Conservation (phyloP, 768 basidiomycete genomes). For the Coprinopsis sp. region DNA sequence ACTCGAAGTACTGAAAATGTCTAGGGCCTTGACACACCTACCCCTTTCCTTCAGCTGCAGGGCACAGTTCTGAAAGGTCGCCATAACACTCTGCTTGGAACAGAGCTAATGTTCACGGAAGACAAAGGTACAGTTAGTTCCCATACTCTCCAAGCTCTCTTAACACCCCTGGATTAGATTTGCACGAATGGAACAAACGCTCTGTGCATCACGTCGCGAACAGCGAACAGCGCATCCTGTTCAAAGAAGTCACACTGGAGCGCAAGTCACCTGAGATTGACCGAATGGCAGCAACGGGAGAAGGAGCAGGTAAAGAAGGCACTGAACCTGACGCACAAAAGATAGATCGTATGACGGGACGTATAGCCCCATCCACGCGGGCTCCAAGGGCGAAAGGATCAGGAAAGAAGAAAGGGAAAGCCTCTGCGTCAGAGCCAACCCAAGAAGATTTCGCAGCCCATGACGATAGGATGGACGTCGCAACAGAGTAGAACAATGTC, state of each 20-base stretch:
- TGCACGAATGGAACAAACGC: constrained; percentile 44
- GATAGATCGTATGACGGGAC: constrained; percentile 11
- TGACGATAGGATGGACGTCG: too few relatives aligned
- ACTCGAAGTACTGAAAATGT: background rate
- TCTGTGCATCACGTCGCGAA: constrained; percentile 52
- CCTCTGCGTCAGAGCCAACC: background rate
- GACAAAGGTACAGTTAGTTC: constrained; percentile 42
- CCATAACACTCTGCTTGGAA: constrained; percentile 65
- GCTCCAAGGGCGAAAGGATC: constrained; percentile 3
- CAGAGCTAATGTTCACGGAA: constrained; percentile 73
- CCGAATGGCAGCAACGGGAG: background rate
- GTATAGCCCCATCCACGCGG: constrained; percentile 1
- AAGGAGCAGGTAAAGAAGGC: background rate
- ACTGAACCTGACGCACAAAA: constrained; percentile 2
- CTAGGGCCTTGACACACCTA: constrained; percentile 76
- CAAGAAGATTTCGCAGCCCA: too few relatives aligned
- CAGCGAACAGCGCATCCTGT: constrained; percentile 66
- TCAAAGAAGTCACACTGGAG: constrained; percentile 63
- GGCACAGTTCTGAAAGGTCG: constrained; percentile 70
- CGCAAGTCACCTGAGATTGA: constrained; percentile 25
- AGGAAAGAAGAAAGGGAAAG: constrained; percentile 5
- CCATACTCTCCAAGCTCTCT: background rate
- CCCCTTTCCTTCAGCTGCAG: constrained; percentile 72
- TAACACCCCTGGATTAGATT: constrained; percentile 24
- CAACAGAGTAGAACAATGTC: too few relatives aligned